Percentiles rank a stretch among this genome's conserved stretches.
Evolutionary conservation across 2,329 filamentous ascomycete species (phyloP).

Genomic region (Exophiala phaeomuriformis): DNA sequence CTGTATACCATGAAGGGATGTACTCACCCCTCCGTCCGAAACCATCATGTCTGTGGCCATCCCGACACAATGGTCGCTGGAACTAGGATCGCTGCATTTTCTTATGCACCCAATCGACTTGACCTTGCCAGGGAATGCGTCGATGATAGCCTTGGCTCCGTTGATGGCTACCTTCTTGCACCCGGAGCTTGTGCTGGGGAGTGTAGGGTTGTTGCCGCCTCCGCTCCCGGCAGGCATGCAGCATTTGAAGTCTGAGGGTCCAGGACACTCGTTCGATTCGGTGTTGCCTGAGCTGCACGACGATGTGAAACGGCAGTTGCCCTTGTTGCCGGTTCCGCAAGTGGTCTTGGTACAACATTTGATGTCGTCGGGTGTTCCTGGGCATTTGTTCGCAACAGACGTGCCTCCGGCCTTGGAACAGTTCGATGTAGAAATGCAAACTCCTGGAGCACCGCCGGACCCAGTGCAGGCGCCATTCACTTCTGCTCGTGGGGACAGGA

Average conservation of each 20-base stretch:
- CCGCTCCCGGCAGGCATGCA: conserved; percentile 16
- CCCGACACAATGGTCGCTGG: conserved; percentile 29
- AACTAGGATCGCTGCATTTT: conserved; percentile 23
- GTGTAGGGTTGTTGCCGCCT: conserved; percentile 15
- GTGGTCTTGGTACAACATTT: conserved; percentile 25
- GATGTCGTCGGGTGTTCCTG: conserved; percentile 27
- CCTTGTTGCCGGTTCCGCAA: conserved; percentile 16
- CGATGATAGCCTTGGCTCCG: conserved; percentile 25
- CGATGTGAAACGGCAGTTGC: conserved; percentile 25
- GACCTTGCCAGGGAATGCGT: conserved; percentile 22
- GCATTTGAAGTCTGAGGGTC: conserved; percentile 27
- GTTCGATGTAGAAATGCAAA: conserved; percentile 35
- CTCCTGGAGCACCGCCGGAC: conserved; percentile 25
- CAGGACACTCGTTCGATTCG: conserved; percentile 24
- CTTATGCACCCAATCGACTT: conserved; percentile 25
- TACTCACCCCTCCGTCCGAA: conserved; percentile 27
- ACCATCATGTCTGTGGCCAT: conserved; percentile 32
- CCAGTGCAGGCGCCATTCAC: conserved; percentile 9
- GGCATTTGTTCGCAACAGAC: conserved; percentile 32
- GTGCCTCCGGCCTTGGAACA: conserved; percentile 37
- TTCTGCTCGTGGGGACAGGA: neutral
- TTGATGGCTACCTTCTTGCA: conserved; percentile 26
- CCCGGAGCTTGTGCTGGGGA: conserved; percentile 18
- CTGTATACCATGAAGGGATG: conserved; percentile 1
- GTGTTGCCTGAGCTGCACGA: conserved; percentile 19